phyloP scores from a whole-genome alignment of 2,329 filamentous ascomycete species.

The Botrytis paeoniae region DNA sequence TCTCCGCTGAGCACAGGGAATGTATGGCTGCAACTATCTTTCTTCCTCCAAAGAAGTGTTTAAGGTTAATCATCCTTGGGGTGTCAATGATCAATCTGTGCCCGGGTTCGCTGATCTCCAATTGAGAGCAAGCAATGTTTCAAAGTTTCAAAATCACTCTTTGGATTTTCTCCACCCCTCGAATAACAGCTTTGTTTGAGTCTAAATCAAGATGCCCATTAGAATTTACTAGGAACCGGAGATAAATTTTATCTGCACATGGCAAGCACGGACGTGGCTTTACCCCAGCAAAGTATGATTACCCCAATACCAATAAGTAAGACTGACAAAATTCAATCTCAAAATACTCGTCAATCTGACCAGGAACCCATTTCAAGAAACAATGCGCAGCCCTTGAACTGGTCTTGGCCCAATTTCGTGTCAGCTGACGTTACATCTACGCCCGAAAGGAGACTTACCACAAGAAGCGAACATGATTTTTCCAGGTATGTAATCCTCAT shows the following conservation, averaged over 20 bases:
- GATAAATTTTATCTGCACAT: neutral
- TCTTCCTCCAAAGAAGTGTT: neutral
- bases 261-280: neutral
- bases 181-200: neutral
- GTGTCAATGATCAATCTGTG: neutral
- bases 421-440: conserved; percentile 17
- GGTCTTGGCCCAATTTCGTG: conserved; percentile 2
- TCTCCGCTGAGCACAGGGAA: neutral
- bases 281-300: neutral
- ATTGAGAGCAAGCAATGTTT: neutral
- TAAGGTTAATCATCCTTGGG: neutral
- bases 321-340: conserved; percentile 1
- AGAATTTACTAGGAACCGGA: neutral
- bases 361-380: neutral
- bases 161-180: neutral
- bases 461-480: neutral
- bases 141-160: neutral
- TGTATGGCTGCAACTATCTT: neutral
- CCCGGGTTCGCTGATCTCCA: neutral
- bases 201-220: neutral
- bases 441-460: neutral
- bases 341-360: conserved; percentile 1
- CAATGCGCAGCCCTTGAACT: neutral
- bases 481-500: conserved; percentile 15
- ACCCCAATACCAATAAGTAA: neutral